These are phyloP conservation scores for Chimonanthus praecox DNA, from an alignment of 164 flowering plant genomes.

Conservation along the genomic window DNA sequence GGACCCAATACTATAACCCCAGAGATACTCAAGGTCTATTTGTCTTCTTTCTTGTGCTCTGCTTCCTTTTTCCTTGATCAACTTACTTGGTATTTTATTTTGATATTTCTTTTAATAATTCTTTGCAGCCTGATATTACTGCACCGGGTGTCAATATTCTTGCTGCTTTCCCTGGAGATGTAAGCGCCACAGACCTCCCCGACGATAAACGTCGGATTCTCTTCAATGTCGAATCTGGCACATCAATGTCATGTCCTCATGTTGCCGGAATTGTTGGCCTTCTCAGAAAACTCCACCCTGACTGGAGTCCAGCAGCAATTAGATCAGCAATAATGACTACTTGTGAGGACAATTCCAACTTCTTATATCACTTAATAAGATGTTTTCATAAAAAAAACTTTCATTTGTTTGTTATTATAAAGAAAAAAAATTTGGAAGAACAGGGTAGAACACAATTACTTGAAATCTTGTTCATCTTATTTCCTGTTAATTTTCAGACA, in stretches of 20 bases:
- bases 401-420: too few relatives aligned
- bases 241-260: constrained; percentile 75
- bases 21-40: constrained; percentile 61
- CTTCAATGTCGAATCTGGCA: constrained; percentile 37
- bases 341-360: constrained; percentile 20
- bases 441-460: too few relatives aligned
- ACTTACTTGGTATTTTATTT: neutral
- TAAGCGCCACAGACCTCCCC: constrained; percentile 15
- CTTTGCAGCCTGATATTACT: constrained; percentile 54
- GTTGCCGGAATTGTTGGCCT: constrained; percentile 63
- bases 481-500: too few relatives aligned
- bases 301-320: constrained; percentile 69
- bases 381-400: neutral
- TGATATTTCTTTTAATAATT: neutral
- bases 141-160: constrained; percentile 66
- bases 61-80: too few relatives aligned
- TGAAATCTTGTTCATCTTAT: too few relatives aligned
- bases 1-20: constrained; percentile 60
- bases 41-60: too few relatives aligned
- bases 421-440: too few relatives aligned
- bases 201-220: constrained; percentile 29
- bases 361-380: neutral
- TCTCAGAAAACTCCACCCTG: constrained; percentile 30
- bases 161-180: constrained; percentile 41
- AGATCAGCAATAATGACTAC: constrained; percentile 73